These are phyloP conservation scores for Eustoma russellianum DNA, from an alignment of 257 asterid genomes.

Conservation along the genomic window DNA sequence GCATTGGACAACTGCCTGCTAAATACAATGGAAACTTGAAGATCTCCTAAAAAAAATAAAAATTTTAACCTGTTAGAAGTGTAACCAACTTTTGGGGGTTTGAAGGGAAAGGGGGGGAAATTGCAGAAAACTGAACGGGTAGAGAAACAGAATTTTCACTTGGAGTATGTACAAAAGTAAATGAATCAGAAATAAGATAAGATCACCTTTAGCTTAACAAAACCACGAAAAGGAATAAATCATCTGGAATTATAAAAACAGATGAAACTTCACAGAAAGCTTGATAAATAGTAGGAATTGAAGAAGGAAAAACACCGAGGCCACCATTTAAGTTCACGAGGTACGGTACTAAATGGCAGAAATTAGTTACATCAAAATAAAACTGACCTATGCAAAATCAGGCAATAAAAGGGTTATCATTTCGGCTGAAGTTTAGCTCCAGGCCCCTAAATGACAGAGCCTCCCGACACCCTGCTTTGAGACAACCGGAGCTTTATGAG, in stretches of 20 bases:
- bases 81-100: too few relatives aligned
- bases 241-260: slow-evolving; percentile 25
- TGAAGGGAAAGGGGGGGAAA: background rate
- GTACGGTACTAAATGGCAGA: slow-evolving; percentile 35
- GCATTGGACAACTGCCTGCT: too few relatives aligned
- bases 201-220: too few relatives aligned
- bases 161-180: too few relatives aligned
- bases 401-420: slow-evolving; percentile 76
- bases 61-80: too few relatives aligned
- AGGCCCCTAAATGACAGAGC: slow-evolving; percentile 83
- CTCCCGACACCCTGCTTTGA: slow-evolving; percentile 92
- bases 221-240: slow-evolving; percentile 9
- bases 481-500: slow-evolving; percentile 80
- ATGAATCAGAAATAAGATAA: too few relatives aligned
- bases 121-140: too few relatives aligned
- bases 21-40: too few relatives aligned
- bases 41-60: too few relatives aligned
- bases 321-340: slow-evolving; percentile 28
- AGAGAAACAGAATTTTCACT: too few relatives aligned
- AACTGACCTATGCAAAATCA: slow-evolving; percentile 89
- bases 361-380: slow-evolving; percentile 40
- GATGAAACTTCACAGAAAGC: slow-evolving; percentile 31
- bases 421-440: slow-evolving; percentile 79
- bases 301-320: slow-evolving; percentile 22
- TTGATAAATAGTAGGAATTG: slow-evolving; percentile 24